Evolutionary conservation across 306 rosid genomes (phyloP).

Genomic region (Gillenia trifoliata): DNA sequence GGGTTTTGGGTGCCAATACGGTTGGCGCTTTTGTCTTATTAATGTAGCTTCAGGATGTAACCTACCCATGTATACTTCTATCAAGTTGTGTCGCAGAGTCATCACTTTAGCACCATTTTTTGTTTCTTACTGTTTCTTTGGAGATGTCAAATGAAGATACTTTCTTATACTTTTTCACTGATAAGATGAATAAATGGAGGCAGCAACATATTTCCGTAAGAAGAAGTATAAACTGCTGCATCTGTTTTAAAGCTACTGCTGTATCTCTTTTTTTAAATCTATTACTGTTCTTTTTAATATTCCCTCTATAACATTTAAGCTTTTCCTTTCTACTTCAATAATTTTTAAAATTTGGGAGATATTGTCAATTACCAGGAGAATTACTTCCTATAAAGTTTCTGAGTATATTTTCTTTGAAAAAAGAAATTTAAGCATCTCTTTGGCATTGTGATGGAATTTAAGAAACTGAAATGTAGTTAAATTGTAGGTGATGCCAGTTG

Average conservation of each 20-base stretch:
- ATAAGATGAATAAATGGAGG: background rate
- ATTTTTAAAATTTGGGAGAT: background rate
- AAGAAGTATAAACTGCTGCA: background rate
- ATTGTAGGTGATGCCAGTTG: conserved; percentile 53
- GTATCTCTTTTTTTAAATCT: background rate
- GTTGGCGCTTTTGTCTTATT: background rate
- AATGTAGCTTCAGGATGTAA: background rate
- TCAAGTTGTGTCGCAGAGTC: background rate
- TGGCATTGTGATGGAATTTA: conserved; percentile 1
- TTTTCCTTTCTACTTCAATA: background rate
- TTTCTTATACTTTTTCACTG: background rate
- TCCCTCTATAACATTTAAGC: background rate
- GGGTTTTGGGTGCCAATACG: background rate
- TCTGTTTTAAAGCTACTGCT: background rate
- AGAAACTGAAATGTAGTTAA: conserved; percentile 3
- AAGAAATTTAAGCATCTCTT: background rate
- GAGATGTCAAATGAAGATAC: background rate
- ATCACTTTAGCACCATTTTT: background rate
- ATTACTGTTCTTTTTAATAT: background rate
- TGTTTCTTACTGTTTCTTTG: background rate
- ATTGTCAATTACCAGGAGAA: background rate
- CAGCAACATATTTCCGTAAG: background rate
- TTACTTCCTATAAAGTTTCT: background rate
- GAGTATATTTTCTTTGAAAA: background rate
- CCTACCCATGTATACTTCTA: background rate